Base-by-base conservation (phyloP, 805 yeast genomes). In the Blastobotrys chiropterorum region DNA sequence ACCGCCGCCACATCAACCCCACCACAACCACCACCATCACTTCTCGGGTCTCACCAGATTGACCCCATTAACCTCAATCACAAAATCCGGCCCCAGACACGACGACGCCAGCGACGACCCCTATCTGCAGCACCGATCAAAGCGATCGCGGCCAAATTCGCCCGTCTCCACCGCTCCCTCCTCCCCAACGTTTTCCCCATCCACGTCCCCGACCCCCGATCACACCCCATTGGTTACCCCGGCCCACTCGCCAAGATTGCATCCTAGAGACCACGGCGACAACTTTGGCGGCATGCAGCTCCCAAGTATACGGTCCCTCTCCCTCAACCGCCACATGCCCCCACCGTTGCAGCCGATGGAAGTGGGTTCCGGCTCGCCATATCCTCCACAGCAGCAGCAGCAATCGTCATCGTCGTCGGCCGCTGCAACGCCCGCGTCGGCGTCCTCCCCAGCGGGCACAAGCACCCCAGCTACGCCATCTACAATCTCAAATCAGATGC, bases 181-280 rank as follows among this genome's bases (percentile, higher is more conserved):
- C 11, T 69, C 74, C 20, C 76, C 76, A 3, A 62, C 68, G 2
- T 65, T 67, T 15, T 62, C 71, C 13, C 63, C 69, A 14, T 62
- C 71, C 1, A 61, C 59, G 2, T 67, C 72, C 17, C 75, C 76
- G 11, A 63, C 69, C 2, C 75, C 71, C 3, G 71, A 69, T 44
- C 68, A 69, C 56, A 73, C 77, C 7, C 77, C 77, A 19, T 61
- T 73, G 50, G 71, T 62, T 38, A 73, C 77, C 13, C 77, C 77
- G 5, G 73, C 73, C 2, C 77, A 71, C 53, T 72, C 76, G 22
- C 77, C 77, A 22, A 63, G 74, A 4, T 58, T 73, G 31, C 69
- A 62, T 14, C 67, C 77, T n/a, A 62, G 69, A 3, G 71, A 64
- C 40, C n/a, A n/a, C n/a, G 58, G 65, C 38, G 64, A 57, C 15